phyloP scores from a whole-genome alignment of 768 basidiomycete genomes.

The Peribolospora baueri region DNA sequence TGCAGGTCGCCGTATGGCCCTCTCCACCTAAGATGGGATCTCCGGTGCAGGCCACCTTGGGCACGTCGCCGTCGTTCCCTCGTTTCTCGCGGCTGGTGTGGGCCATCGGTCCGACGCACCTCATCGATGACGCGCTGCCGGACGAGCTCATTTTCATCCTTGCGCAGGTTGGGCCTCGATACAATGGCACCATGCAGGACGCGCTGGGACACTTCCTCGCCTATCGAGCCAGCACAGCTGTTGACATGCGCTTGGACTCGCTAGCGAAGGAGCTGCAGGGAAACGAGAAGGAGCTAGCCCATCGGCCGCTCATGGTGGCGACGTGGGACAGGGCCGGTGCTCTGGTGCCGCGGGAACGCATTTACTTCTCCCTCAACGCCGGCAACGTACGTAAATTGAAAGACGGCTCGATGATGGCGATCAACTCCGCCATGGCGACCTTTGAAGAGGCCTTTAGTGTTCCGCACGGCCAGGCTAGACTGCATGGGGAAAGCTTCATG shows the following conservation, averaged over 20 bases:
- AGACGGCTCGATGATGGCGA: neutral
- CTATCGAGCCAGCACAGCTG: neutral
- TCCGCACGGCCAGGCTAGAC: neutral
- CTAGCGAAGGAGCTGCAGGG: neutral
- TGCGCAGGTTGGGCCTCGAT: neutral
- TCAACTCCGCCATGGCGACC: neutral
- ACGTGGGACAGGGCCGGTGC: neutral
- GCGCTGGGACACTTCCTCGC: too few species aligned
- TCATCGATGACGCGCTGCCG: conserved; percentile 1
- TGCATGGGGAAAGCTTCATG: neutral
- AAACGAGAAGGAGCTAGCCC: neutral
- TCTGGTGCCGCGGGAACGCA: conserved; percentile 1
- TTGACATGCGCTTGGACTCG: neutral
- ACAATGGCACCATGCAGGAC: neutral
- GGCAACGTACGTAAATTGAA: neutral
- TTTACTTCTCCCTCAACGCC: conserved; percentile 1
- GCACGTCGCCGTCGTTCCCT: neutral
- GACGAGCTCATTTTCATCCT: conserved; percentile 1
- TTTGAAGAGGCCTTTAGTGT: too few species aligned
- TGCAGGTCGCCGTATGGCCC: neutral
- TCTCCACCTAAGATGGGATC: neutral
- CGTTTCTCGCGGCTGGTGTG: neutral
- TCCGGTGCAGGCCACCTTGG: neutral
- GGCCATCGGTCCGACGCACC: conserved; percentile 1
- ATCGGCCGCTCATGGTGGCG: neutral